Evolutionary conservation across 2,329 filamentous ascomycete species (phyloP).

Genomic region (Hypoxylon sp.): DNA sequence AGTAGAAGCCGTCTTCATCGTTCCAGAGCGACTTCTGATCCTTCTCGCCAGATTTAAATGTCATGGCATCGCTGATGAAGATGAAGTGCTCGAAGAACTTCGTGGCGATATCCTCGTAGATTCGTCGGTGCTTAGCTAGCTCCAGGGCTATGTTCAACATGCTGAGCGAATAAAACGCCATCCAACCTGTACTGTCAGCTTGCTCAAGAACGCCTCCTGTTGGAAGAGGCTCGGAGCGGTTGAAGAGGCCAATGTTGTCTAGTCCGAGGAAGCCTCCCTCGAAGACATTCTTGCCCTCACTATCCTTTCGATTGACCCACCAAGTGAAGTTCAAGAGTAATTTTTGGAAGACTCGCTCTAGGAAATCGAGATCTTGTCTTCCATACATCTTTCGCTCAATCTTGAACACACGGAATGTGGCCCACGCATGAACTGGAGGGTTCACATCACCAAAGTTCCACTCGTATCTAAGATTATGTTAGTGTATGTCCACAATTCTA

Average conservation of each 20-base stretch:
- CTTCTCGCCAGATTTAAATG: constrained; percentile 72
- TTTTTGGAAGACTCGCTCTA: constrained; percentile 97
- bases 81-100: constrained; percentile 99
- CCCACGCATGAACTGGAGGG: constrained; percentile 95
- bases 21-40: constrained; percentile 92
- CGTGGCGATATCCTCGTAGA: constrained; percentile 95
- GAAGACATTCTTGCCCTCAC: constrained; percentile 95
- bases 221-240: constrained; percentile 91
- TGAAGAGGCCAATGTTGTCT: constrained; percentile 98
- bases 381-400: constrained; percentile 98
- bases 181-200: constrained; percentile 98
- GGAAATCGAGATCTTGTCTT: constrained; percentile 90
- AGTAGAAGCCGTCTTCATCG: constrained; percentile 96
- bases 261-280: constrained; percentile 95
- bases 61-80: constrained; percentile 97
- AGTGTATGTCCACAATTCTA: constrained; percentile 10
- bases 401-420: constrained; percentile 95
- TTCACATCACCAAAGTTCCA: constrained; percentile 99
- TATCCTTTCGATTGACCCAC: constrained; percentile 98
- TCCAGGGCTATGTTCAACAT: constrained; percentile 98
- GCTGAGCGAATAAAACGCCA: constrained; percentile 95
- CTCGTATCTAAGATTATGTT: constrained; percentile 65
- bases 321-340: constrained; percentile 96
- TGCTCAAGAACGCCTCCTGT: constrained; percentile 95
- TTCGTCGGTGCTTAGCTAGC: constrained; percentile 91